Evolutionary conservation across 2,329 filamentous ascomycete species (phyloP).

Genomic region (Apiospora phragmitis): DNA sequence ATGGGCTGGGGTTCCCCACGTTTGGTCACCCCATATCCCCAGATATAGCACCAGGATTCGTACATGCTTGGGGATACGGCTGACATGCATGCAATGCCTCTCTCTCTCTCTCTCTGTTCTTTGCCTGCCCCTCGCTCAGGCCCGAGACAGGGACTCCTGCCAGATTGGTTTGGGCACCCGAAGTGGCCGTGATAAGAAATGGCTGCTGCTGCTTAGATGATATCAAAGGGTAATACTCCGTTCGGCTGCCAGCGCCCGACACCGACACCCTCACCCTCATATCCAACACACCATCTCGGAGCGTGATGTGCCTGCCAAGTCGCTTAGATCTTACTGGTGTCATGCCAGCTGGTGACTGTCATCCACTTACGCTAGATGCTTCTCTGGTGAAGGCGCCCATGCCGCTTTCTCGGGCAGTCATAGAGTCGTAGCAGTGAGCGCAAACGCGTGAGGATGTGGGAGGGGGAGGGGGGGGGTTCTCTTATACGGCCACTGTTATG

Average conservation of each 20-base stretch:
- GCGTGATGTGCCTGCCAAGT: background rate
- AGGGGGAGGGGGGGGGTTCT: too few species aligned
- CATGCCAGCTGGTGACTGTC: background rate
- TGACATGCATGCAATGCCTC: background rate
- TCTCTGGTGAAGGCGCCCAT: background rate
- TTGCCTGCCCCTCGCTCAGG: background rate
- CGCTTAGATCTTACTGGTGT: background rate
- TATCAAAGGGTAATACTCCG: background rate
- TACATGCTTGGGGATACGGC: background rate
- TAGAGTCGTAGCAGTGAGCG: background rate
- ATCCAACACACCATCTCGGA: background rate
- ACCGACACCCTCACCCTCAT: background rate
- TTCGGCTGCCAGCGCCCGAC: background rate
- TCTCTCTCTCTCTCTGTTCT: background rate
- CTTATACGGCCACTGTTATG: background rate
- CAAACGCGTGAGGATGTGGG: background rate
- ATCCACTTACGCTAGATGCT: background rate
- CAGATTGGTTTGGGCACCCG: background rate
- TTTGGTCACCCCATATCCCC: background rate
- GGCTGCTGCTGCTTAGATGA: background rate
- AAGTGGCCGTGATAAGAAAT: background rate
- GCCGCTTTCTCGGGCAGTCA: background rate
- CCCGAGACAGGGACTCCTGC: background rate
- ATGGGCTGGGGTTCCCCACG: background rate
- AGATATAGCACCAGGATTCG: background rate